Base-by-base conservation (phyloP, 2,329 filamentous ascomycete genomes). In the Endoconidiophora polonica region DNA sequence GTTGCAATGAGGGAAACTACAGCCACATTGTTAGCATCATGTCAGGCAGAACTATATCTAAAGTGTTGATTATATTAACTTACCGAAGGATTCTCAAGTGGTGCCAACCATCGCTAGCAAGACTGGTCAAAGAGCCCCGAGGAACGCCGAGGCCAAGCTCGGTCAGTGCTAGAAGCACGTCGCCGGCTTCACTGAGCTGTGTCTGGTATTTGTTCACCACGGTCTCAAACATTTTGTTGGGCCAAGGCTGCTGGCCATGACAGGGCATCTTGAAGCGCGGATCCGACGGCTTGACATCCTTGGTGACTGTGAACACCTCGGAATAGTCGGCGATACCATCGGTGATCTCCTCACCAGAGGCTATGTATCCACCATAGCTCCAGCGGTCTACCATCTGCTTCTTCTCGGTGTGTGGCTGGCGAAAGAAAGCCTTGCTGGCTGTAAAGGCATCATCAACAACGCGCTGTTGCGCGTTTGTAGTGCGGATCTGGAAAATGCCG, bases 301-400 rank as follows among this genome's bases (percentile, higher is more conserved):
- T 72, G 10, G 66, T 72, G 16, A 72, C 66, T 1, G 70, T 73
- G 53, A 72, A 73, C 29, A 73, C 71, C 57, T 73, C 70, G 1
- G 66, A 70, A 55, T 72, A 72, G 56, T 73, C 70, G 14, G 68
- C 68, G 23, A 73, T 63, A 36, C 68, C 68, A 49, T 68, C 62
- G 2, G 68, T 70, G 2, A 70, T 62, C 57, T 70, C 68, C 55
- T 72, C 69, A 0, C 69, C 69, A 0, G 66, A 70, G 22, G 68
- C 70, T 44, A 72, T 66, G 55, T 72, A 72, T 2, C 70, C 70
- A 0, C 68, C 57, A 44, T 69, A 72, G 54, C 66, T 71, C 53
- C 64, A 61, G 12, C 60, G 59, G 54, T 73, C 67, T 5, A 72
- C 59, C 40, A 68, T 70, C 1, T 60, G 59, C 2, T 61, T 60